phyloP scores from a whole-genome alignment of 1,284 basidiomycete species.

The Heterobasidion parviporum region DNA sequence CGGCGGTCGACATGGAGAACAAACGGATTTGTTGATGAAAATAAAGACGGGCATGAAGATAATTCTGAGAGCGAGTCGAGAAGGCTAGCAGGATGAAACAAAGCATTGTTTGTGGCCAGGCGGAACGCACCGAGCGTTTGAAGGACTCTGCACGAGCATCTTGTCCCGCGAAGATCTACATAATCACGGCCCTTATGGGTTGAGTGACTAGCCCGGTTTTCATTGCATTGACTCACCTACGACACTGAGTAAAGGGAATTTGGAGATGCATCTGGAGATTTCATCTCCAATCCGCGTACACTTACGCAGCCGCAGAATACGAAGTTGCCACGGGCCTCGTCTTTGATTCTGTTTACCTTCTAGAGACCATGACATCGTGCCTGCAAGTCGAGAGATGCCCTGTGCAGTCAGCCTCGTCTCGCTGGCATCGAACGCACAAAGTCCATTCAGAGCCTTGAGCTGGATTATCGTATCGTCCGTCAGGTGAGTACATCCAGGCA shows the following conservation, averaged over 20 bases:
- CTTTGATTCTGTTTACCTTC: slow-evolving; percentile 10
- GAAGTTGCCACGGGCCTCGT: slow-evolving; percentile 48
- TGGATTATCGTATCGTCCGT: slow-evolving; percentile 44
- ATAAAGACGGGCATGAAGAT: background rate
- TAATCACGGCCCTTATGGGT: background rate
- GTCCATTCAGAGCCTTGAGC: slow-evolving; percentile 40
- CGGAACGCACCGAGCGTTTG: slow-evolving; percentile 9
- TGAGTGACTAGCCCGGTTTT: background rate
- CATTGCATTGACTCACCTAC: slow-evolving; percentile 33
- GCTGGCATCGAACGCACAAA: slow-evolving; percentile 56
- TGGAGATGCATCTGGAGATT: slow-evolving; percentile 29
- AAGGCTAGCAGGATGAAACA: slow-evolving; percentile 7
- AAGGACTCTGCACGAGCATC: slow-evolving; percentile 23
- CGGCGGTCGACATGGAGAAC: slow-evolving; percentile 8
- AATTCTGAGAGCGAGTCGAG: slow-evolving; percentile 6
- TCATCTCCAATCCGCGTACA: slow-evolving; percentile 36
- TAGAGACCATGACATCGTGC: slow-evolving; percentile 18
- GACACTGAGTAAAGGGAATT: slow-evolving; percentile 47
- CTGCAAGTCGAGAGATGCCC: slow-evolving; percentile 34
- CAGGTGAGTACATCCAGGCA: slow-evolving; percentile 42
- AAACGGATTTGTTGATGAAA: slow-evolving; percentile 7
- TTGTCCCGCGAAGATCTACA: slow-evolving; percentile 46
- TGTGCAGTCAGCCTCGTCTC: slow-evolving; percentile 40
- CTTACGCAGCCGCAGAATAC: slow-evolving; percentile 42
- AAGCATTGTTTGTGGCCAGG: slow-evolving; percentile 13